Evolutionary conservation across 176 grass and related monocot genomes (phyloP).

Genomic region (Avena eriantha): DNA sequence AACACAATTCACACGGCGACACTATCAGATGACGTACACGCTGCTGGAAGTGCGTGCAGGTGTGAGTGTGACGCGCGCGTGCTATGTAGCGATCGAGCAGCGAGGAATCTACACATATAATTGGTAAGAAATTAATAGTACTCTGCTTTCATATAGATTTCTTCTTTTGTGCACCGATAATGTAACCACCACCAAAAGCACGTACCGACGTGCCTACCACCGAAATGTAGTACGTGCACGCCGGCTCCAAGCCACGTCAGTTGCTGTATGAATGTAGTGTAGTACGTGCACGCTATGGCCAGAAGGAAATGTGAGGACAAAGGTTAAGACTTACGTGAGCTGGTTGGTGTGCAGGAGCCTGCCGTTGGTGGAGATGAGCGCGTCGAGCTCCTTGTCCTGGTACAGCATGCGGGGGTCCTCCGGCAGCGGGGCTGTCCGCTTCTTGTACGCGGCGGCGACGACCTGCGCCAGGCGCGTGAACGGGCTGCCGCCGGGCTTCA

Average conservation of each 20-base stretch:
- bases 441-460: constrained; percentile 52
- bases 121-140: background rate
- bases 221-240: background rate
- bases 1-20: background rate
- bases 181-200: constrained; percentile 40
- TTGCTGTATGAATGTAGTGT: background rate
- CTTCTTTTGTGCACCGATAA: background rate
- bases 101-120: background rate
- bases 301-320: background rate
- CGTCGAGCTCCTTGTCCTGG: constrained; percentile 67
- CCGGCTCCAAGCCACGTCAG: background rate
- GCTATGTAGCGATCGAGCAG: background rate
- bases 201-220: background rate
- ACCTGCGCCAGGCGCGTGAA: constrained; percentile 61
- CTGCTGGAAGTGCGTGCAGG: background rate
- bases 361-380: constrained; percentile 63
- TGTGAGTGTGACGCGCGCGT: background rate
- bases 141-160: background rate
- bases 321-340: constrained; percentile 17
- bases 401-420: constrained; percentile 62
- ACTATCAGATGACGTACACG: background rate
- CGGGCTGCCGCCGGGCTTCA: constrained; percentile 57
- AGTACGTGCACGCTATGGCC: background rate
- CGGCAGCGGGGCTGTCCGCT: constrained; percentile 43
- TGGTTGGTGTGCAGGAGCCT: constrained; percentile 38